Percentiles rank a stretch among this genome's conserved stretches.
These are phyloP conservation scores for Populus alba DNA, from an alignment of 345 rosid species.

Conservation along the genomic window DNA sequence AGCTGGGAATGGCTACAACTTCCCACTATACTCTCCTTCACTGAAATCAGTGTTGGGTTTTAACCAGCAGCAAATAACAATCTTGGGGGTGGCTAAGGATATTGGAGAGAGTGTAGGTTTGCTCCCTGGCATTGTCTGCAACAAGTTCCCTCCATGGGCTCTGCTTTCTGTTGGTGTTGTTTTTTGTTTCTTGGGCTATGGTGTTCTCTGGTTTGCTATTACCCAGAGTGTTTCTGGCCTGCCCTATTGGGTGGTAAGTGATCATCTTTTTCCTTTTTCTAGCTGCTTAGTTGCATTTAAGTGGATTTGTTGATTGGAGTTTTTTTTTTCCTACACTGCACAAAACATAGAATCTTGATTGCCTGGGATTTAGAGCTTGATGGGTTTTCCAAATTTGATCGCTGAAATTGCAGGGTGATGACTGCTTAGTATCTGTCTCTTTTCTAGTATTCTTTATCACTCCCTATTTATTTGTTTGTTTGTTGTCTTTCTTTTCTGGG, in stretches of 20 bases:
- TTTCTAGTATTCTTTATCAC: neutral
- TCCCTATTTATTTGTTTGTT: neutral
- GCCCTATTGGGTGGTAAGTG: slow-evolving; percentile 81
- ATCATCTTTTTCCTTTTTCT: neutral
- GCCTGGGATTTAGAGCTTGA: neutral
- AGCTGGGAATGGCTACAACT: slow-evolving; percentile 64
- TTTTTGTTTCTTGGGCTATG: slow-evolving; percentile 77
- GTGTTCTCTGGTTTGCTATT: slow-evolving; percentile 84
- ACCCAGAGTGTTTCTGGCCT: slow-evolving; percentile 49
- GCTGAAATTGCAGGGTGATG: neutral
- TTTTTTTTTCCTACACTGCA: neutral
- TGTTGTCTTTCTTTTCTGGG: neutral
- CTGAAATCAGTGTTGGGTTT: slow-evolving; percentile 74
- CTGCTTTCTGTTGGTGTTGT: slow-evolving; percentile 63
- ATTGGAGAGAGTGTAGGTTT: slow-evolving; percentile 82
- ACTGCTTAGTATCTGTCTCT: neutral
- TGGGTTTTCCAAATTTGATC: neutral
- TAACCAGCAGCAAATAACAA: slow-evolving; percentile 75
- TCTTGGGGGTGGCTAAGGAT: slow-evolving; percentile 92
- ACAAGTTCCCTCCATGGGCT: slow-evolving; percentile 89
- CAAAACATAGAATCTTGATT: neutral
- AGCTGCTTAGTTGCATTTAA: neutral
- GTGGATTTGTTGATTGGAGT: neutral
- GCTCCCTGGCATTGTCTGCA: slow-evolving; percentile 80
- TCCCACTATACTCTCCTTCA: slow-evolving; percentile 74